These are phyloP conservation scores for Melanogaster broomeanus DNA, from an alignment of 768 basidiomycete species.

Conservation along the genomic window DNA sequence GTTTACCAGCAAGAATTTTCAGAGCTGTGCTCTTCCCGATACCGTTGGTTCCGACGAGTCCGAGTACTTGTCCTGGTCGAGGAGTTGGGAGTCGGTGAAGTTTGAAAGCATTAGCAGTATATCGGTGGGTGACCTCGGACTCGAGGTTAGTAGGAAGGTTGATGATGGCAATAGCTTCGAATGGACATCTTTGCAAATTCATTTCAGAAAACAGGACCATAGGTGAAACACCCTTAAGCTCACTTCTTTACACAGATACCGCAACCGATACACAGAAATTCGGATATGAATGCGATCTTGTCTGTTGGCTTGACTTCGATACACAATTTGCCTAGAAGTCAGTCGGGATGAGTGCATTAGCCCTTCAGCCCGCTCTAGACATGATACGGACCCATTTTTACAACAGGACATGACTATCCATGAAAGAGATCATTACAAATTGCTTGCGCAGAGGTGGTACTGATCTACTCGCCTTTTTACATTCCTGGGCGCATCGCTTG, in stretches of 20 bases:
- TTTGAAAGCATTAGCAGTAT: constrained; percentile 98
- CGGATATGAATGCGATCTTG: constrained; percentile 99
- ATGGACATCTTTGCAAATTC: constrained; percentile 77
- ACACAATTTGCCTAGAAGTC: constrained; percentile 84
- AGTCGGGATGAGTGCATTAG: neutral
- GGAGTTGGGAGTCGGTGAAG: constrained; percentile 97
- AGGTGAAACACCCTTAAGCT: constrained; percentile 28
- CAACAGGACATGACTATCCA: constrained; percentile 86
- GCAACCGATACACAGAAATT: constrained; percentile 98
- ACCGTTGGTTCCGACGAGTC: constrained; percentile 98
- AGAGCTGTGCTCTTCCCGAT: constrained; percentile 98
- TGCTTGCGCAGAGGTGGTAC: constrained; percentile 1
- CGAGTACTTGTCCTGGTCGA: constrained; percentile 96
- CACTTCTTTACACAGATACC: constrained; percentile 99
- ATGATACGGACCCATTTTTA: constrained; percentile 81
- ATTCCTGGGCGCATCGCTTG: constrained; percentile 95
- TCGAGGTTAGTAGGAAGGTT: constrained; percentile 97
- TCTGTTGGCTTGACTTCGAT: constrained; percentile 96
- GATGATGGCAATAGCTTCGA: constrained; percentile 98
- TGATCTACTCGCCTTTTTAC: constrained; percentile 75
- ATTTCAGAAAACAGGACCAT: constrained; percentile 4
- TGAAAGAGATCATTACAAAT: constrained; percentile 5
- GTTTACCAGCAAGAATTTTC: constrained; percentile 94
- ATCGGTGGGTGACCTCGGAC: constrained; percentile 95
- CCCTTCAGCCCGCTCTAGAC: neutral